Evolutionary conservation across 495 filamentous ascomycete species (phyloP).

Genomic region (Xylaria bambusicola): DNA sequence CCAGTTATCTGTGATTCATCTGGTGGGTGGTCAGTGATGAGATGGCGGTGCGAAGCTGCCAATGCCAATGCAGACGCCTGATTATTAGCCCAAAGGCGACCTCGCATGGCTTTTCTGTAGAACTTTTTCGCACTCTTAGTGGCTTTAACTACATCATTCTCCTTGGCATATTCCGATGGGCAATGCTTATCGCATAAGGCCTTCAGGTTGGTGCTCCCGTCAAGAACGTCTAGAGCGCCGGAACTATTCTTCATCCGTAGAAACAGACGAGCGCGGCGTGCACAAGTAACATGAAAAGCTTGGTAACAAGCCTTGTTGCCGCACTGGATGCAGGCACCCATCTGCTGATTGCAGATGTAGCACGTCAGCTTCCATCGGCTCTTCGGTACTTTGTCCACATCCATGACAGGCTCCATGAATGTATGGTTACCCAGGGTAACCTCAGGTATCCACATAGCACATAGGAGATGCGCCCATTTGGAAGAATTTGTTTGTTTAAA

Average conservation of each 20-base stretch:
- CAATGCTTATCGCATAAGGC: slow-evolving; percentile 97
- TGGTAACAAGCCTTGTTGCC: slow-evolving; percentile 96
- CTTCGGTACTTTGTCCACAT: slow-evolving; percentile 94
- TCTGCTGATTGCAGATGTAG: slow-evolving; percentile 95
- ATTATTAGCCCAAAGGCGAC: slow-evolving; percentile 85
- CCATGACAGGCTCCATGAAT: slow-evolving; percentile 97
- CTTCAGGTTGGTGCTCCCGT: slow-evolving; percentile 81
- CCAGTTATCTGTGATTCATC: slow-evolving; percentile 59
- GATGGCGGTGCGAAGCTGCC: slow-evolving; percentile 63
- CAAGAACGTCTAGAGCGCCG: slow-evolving; percentile 74
- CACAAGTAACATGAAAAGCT: slow-evolving; percentile 98
- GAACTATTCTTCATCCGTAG: slow-evolving; percentile 95
- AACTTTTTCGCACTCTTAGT: slow-evolving; percentile 63
- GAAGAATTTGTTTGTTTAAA: slow-evolving; percentile 97
- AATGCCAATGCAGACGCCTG: slow-evolving; percentile 82
- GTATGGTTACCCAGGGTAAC: slow-evolving; percentile 93
- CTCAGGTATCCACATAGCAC: slow-evolving; percentile 98
- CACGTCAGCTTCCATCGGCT: slow-evolving; percentile 90
- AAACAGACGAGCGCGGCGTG: slow-evolving; percentile 81
- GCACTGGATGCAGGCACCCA: slow-evolving; percentile 98
- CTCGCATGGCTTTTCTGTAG: slow-evolving; percentile 84
- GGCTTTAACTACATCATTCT: slow-evolving; percentile 67
- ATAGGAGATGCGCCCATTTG: slow-evolving; percentile 95
- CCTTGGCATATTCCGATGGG: slow-evolving; percentile 81
- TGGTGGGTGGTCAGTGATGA: slow-evolving; percentile 58